Percentiles rank a stretch among this genome's conserved stretches.
phyloP scores from a whole-genome alignment of 306 rosid genomes.

The Rosa chinensis region DNA sequence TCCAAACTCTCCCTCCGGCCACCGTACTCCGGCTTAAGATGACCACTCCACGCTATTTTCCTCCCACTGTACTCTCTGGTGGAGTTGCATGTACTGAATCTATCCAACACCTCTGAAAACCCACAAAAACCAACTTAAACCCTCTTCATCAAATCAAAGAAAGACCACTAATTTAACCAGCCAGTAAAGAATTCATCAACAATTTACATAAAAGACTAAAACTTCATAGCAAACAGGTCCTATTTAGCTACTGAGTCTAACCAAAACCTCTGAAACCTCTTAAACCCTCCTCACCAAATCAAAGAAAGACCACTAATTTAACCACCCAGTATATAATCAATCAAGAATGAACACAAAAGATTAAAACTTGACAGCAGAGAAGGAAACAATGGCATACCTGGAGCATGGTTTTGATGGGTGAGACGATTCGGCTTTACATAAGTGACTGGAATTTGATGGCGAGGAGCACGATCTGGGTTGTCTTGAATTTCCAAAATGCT shows the following conservation, averaged over 20 bases:
- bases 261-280: conserved; percentile 55
- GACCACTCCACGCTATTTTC: conserved; percentile 51
- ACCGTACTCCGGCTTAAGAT: conserved; percentile 19
- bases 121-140: conserved; percentile 20
- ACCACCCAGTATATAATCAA: conserved; percentile 17
- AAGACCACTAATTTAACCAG: conserved; percentile 21
- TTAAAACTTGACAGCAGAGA: conserved; percentile 8
- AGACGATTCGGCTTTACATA: conserved; percentile 75
- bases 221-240: not conserved
- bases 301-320: conserved; percentile 22
- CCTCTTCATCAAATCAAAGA: conserved; percentile 16
- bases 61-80: conserved; percentile 71
- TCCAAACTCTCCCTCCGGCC: conserved; percentile 43
- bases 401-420: conserved; percentile 33
- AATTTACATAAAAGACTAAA: not conserved
- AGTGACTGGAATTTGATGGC: conserved; percentile 44
- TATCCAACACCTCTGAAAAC: conserved; percentile 68
- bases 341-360: not conserved
- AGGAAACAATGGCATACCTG: conserved; percentile 38
- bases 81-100: conserved; percentile 86
- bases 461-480: conserved; percentile 43
- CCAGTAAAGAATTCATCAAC: conserved; percentile 11
- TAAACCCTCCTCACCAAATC: conserved; percentile 8
- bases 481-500: conserved; percentile 61
- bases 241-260: conserved; percentile 49